Evolutionary conservation across 1,284 basidiomycete genomes (phyloP).

Genomic region (Papiliotrema nemorosa): DNA sequence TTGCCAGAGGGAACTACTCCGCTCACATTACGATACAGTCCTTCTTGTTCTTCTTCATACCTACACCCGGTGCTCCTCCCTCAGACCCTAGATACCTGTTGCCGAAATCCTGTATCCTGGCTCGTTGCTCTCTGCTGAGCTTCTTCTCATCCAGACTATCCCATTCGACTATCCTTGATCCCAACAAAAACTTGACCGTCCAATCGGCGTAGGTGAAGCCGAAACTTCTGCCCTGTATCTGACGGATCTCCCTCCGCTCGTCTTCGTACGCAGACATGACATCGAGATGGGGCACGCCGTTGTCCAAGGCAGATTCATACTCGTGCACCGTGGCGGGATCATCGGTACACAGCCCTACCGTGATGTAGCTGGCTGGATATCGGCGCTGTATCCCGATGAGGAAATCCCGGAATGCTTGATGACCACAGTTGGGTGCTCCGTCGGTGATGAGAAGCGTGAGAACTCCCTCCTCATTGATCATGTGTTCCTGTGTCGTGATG

Average conservation of each 20-base stretch:
- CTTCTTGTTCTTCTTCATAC: slow-evolving; percentile 18
- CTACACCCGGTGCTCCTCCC: slow-evolving; percentile 5
- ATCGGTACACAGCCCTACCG: slow-evolving; percentile 22
- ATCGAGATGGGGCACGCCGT: slow-evolving; percentile 21
- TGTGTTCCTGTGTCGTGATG: slow-evolving; percentile 19
- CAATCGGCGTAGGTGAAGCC: slow-evolving; percentile 20
- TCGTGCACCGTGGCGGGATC: slow-evolving; percentile 19
- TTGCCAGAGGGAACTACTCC: too few species aligned
- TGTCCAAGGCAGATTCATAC: slow-evolving; percentile 18
- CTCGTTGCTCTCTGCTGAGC: slow-evolving; percentile 14
- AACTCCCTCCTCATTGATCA: slow-evolving; percentile 19
- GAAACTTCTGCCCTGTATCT: slow-evolving; percentile 15
- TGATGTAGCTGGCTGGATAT: slow-evolving; percentile 21
- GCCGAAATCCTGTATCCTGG: slow-evolving; percentile 19
- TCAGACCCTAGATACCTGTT: slow-evolving; percentile 13
- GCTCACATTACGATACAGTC: slow-evolving; percentile 22
- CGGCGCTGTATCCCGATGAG: slow-evolving; percentile 14
- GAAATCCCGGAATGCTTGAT: slow-evolving; percentile 18
- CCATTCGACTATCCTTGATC: slow-evolving; percentile 17
- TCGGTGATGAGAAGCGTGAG: slow-evolving; percentile 21
- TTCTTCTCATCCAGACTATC: slow-evolving; percentile 19
- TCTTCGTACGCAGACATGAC: slow-evolving; percentile 24
- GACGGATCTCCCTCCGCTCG: slow-evolving; percentile 15
- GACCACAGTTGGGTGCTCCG: slow-evolving; percentile 23
- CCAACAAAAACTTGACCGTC: slow-evolving; percentile 23